These are phyloP conservation scores for Fusarium foetens DNA, from an alignment of 2,329 filamentous ascomycete genomes.

Conservation along the genomic window DNA sequence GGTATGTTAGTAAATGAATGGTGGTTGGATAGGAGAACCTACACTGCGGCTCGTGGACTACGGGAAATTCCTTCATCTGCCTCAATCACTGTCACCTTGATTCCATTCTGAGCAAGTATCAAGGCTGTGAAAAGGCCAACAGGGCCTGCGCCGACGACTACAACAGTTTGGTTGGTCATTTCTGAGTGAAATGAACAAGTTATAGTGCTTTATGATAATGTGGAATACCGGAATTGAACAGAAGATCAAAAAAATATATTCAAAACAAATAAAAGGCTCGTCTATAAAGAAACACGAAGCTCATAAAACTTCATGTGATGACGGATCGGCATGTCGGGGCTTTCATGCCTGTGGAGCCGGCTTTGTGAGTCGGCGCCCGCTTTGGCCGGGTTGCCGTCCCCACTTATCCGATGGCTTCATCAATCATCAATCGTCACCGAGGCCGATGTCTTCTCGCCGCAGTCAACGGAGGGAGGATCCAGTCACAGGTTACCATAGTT, in stretches of 20 bases:
- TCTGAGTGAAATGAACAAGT: not conserved
- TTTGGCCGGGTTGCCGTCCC: not conserved
- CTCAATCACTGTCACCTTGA: not conserved
- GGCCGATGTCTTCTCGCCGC: too few species aligned
- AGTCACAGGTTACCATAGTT: not conserved
- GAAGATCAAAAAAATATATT: fast-evolving
- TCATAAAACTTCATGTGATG: not conserved
- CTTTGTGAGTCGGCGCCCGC: not conserved
- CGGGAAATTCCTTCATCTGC: not conserved
- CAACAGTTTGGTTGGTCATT: not conserved
- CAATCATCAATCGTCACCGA: not conserved
- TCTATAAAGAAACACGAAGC: not conserved
- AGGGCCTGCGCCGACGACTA: not conserved
- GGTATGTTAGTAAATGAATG: not conserved
- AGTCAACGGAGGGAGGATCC: not conserved
- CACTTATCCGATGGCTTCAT: not conserved
- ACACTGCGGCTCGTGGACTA: not conserved
- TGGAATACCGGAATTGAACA: fast-evolving
- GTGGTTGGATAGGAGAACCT: fast-evolving
- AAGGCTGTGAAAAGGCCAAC: not conserved
- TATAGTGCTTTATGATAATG: not conserved
- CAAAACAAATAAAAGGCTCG: not conserved
- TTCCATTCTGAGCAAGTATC: not conserved
- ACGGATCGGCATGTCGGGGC: not conserved
- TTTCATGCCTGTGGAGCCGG: not conserved